Evolutionary conservation across 352 stramenopile genomes (phyloP), one percentile per base, ranked within the genome.

Genomic region (Phytopythium oedochilum): DNA sequence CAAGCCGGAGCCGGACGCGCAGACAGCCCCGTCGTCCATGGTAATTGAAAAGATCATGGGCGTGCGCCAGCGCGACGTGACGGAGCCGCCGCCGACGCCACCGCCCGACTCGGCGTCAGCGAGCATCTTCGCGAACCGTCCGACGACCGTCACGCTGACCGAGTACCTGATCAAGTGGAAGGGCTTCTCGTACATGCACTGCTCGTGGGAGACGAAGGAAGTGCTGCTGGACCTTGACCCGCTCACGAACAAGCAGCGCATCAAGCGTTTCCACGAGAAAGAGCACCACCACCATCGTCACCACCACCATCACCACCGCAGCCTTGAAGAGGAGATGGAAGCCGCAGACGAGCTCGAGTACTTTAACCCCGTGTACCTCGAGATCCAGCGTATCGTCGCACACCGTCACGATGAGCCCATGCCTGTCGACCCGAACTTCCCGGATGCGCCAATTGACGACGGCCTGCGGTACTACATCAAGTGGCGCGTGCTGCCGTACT

Each of bases 91-190:
- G 22, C 62, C 55, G 10, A 55, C 32, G 18, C 48, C 52, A 14
- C 50, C 39, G 0, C 32, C 56, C 0, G 69, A 73, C 34, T 75
- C 68, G 32, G 68, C 62, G 12, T 70, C 63, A 31, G 70, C 63
- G 42, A 75, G 63, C 39, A 64, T 83, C 46, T 79, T 82, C 45
- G 60, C 63, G 17, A 71, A 61, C 34, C 53, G 68, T 11, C 63
- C 68, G 14, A 75, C 59, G 6, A 80, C 68, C 17, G 54, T 63
- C 32, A 51, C 65, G 1, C 55, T 86, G 25, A 74, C 66, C 3
- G 85, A 97, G 68, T 96, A 94, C 54, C 81, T 86, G 25, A 94
- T 96, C 68, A 96, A 96, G 69, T 96, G 86, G 86, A 94, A 93
- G 61, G 83, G 81, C 14, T 94, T 93, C 53, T 92, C 86, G 46